Conservation (phyloP, 768 basidiomycete genomes). For the Lyophyllum semitale region DNA sequence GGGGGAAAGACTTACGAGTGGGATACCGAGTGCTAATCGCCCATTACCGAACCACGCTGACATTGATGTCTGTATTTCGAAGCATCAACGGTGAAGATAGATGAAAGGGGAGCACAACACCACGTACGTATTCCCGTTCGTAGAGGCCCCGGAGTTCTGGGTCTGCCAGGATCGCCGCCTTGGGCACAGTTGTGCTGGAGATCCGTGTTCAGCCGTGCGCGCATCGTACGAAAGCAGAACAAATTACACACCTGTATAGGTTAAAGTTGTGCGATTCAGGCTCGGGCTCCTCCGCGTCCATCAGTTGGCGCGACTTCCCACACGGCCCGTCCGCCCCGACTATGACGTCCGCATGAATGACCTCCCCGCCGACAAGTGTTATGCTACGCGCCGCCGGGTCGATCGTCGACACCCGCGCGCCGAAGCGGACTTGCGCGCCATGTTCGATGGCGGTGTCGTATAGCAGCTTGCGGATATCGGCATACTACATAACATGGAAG, state of each 20-base stretch:
- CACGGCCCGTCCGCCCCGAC: slow-evolving; percentile 59
- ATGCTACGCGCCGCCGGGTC: slow-evolving; percentile 30
- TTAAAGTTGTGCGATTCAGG: slow-evolving; percentile 23
- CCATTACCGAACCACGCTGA: slow-evolving; percentile 38
- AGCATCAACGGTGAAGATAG: background rate
- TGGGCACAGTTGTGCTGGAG: slow-evolving; percentile 41
- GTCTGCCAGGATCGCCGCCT: slow-evolving; percentile 40
- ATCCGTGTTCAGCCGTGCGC: background rate
- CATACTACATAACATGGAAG: slow-evolving; percentile 35
- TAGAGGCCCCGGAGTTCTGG: slow-evolving; percentile 36
- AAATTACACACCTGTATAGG: slow-evolving; percentile 44
- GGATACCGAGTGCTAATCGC: slow-evolving; percentile 28
- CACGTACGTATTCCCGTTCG: slow-evolving; percentile 24
- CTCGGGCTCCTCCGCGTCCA: slow-evolving; percentile 28
- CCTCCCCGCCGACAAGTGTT: slow-evolving; percentile 40
- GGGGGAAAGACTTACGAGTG: slow-evolving; percentile 26
- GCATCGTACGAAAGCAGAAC: background rate
- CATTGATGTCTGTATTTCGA: slow-evolving; percentile 25
- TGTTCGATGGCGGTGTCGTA: slow-evolving; percentile 43
- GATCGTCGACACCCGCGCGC: slow-evolving; percentile 29
- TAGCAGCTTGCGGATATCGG: slow-evolving; percentile 51
- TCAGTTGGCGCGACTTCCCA: slow-evolving; percentile 31
- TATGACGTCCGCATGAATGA: slow-evolving; percentile 48
- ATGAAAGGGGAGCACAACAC: too few species aligned
- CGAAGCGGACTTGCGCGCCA: slow-evolving; percentile 45